A percentile compares a stretch with the other conserved stretches of the same genome.
These are phyloP conservation scores for Moesziomyces sp. DNA, from an alignment of 1,284 basidiomycete genomes.

Conservation along the genomic window DNA sequence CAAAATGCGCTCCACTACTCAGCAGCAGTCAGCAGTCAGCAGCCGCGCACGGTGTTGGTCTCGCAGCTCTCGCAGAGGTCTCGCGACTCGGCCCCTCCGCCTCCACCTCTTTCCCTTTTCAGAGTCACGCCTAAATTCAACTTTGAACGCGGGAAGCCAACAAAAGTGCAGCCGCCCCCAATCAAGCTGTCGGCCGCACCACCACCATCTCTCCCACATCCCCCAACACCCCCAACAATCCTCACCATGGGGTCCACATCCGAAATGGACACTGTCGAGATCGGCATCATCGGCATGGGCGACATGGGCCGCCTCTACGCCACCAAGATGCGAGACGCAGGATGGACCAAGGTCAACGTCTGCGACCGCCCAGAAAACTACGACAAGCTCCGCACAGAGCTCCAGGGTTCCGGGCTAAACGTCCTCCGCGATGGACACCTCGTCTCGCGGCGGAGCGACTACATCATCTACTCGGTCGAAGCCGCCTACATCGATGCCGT, in stretches of 20 bases:
- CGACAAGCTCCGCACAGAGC: constrained; percentile 75
- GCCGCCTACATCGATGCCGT: constrained; percentile 87
- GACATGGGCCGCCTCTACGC: constrained; percentile 97
- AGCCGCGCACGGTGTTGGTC: too few relatives aligned
- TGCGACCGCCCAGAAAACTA: constrained; percentile 87
- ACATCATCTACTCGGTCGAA: constrained; percentile 93
- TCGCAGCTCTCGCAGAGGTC: too few relatives aligned
- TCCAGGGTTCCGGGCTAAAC: constrained; percentile 74
- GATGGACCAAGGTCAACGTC: constrained; percentile 87
- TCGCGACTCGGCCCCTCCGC: too few relatives aligned
- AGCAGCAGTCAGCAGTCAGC: too few relatives aligned
- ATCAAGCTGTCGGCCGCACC: not conserved
- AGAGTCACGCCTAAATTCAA: too few relatives aligned
- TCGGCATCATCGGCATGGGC: constrained; percentile 70
- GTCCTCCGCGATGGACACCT: constrained; percentile 82
- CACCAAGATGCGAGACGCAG: constrained; percentile 77
- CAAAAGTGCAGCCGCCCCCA: too few relatives aligned
- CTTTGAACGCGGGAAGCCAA: too few relatives aligned
- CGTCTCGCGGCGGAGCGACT: constrained; percentile 85
- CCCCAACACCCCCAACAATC: not conserved
- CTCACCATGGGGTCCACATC: constrained; percentile 18
- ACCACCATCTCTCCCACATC: not conserved
- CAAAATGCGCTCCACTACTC: too few relatives aligned
- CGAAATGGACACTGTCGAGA: constrained; percentile 53
- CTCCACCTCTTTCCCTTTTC: too few relatives aligned